Evolutionary conservation across 805 yeast species (phyloP), one percentile per base, ranked within the genome.

Genomic region (Candida easanensis): DNA sequence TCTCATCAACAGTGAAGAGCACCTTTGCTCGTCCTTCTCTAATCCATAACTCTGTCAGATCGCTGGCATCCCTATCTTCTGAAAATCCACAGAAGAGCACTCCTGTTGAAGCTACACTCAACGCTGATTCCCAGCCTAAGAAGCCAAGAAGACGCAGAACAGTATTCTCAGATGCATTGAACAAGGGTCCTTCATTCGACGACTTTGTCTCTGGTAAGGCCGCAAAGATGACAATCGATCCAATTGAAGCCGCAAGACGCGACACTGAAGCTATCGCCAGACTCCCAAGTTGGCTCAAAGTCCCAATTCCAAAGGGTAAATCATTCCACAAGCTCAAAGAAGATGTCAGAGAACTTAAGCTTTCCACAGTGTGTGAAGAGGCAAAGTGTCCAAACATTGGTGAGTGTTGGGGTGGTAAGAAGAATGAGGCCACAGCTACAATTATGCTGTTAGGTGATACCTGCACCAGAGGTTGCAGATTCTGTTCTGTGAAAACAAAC

Each of bases 331-430:
- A 80, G 53, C 71, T 93, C 53, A 89, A 91, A 60, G 76, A 79
- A 37, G 99, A 93, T 60, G 82, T 93, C 26, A 75, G 88, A 48
- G 97, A 95, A 45, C 70, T 93, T 47, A 88, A 88, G 51, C 70
- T 93, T 39, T 84, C 96, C 28, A 93, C 99, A 0, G 99, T 93
- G 23, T 93, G 99, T 67, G 98, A 93, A 65, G 99, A 93, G 60
- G 99, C 99, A 4, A 84, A 93, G 60, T 93, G 99, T 67, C 99
- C 99, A n/a, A 93, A 93, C 63, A 93, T 93, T 49, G 97, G 98
- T 40, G 99, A 93, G 64, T 93, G 99, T 66, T 93, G 99, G 99
- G 98, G 99, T 43, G 99, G 99, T 23, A 64, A 70, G 20, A 84
- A 90, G 63, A 79, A 91, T 6, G 91, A 88, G 50, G 97, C 99